Evolutionary conservation across 2,329 filamentous ascomycete genomes (phyloP).

Genomic region (Sordariomycetes sp.): DNA sequence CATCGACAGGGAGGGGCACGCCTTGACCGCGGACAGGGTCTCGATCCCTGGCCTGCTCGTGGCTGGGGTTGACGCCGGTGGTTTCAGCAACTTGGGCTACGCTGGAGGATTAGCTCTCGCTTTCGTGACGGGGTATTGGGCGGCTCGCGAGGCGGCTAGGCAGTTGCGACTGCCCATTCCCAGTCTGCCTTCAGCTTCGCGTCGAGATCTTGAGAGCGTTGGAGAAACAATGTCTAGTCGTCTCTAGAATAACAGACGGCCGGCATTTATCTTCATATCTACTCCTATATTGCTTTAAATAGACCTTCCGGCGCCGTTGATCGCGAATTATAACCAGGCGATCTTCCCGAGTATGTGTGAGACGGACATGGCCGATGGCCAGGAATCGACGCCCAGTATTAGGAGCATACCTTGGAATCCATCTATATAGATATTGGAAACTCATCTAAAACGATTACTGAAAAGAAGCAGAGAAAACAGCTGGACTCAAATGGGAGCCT

Average conservation of each 20-base stretch:
- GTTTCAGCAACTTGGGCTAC: background rate
- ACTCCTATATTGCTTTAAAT: background rate
- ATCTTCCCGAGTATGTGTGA: background rate
- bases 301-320: background rate
- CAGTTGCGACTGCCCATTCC: background rate
- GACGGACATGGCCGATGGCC: background rate
- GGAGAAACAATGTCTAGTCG: background rate
- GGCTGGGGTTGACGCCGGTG: background rate
- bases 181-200: background rate
- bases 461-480: background rate
- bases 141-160: background rate
- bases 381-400: background rate
- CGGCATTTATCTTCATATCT: background rate
- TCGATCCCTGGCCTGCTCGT: background rate
- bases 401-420: background rate
- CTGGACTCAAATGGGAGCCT: background rate
- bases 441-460: background rate
- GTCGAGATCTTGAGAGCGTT: background rate
- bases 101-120: background rate
- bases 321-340: background rate
- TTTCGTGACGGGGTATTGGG: background rate
- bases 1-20: background rate
- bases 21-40: background rate
- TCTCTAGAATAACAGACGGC: background rate
- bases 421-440: background rate